Evolutionary conservation across 164 flowering plant species (phyloP), one percentile per base, ranked within the genome.

Genomic region (Warburgia ugandensis): DNA sequence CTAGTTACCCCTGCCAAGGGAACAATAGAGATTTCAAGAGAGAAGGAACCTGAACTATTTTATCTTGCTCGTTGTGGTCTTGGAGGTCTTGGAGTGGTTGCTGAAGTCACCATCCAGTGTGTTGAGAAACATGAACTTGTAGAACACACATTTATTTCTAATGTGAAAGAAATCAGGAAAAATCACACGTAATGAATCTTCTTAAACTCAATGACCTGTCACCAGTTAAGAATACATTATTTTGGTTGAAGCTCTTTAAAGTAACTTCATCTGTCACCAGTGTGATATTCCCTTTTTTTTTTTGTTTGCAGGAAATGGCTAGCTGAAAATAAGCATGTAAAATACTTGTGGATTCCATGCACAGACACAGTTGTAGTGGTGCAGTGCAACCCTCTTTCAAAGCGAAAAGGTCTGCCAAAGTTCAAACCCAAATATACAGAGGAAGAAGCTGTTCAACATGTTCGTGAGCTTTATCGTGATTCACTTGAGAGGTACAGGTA

Each of bases 41-140:
- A 86, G 60, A 89, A 83, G 58, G 79, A 94, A 56, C 99, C 96
- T 4, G 94, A 84, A 60, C 72, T 94, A 33, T 94, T 89, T 72
- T 84, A 84, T 77, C 69, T 89, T 22, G 96, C 99, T 57, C 89
- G 97, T 3, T 86, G 95, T 74, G 97, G 99, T 59, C 89, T 86
- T 71, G 97, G 99, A 22, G 99, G 83, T 12, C 95, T 94, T 68
- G 99, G 97, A 32, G 99, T 94, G 41, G 95, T 94, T 64, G 87
- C 96, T 29, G 97, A 94, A 71, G 99, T 94, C 50, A 89, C 97
- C 57, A 71, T 94, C 35, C 99, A 89, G 42, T 94, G 99, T 77
- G 99, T 89, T 62, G 97, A 89, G 45, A 84, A 92, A 56, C 81
- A 79, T 56, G 83, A 89, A 74, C 92, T 94, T 63, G 92, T 89